phyloP scores from a whole-genome alignment of 2,329 filamentous ascomycete species.

The Ascochyta koolunga region DNA sequence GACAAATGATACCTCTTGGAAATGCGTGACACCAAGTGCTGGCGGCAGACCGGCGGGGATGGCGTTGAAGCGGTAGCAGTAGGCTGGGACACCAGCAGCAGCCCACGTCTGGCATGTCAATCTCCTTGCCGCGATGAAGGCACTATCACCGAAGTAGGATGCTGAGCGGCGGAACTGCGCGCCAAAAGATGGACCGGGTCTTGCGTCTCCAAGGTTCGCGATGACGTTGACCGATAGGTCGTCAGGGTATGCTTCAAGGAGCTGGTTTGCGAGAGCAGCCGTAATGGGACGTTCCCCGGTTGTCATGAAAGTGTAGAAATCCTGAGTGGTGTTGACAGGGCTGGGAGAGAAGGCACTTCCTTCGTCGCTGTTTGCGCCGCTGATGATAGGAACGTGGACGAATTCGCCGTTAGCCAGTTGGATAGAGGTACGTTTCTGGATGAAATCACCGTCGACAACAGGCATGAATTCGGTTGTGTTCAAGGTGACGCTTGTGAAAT shows the following conservation, averaged over 20 bases:
- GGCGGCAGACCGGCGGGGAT: conserved; percentile 53
- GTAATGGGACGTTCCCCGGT: conserved; percentile 31
- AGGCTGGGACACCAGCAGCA: conserved; percentile 56
- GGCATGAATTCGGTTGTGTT: conserved; percentile 48
- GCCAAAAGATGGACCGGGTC: conserved; percentile 30
- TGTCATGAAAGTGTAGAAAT: conserved; percentile 56
- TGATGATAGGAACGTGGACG: conserved; percentile 67
- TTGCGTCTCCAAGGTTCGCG: conserved; percentile 27
- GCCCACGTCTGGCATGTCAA: conserved; percentile 60
- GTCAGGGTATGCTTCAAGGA: conserved; percentile 40
- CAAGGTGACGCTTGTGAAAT: conserved; percentile 46
- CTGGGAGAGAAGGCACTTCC: conserved; percentile 62
- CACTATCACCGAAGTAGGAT: conserved; percentile 59
- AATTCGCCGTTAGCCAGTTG: conserved; percentile 65
- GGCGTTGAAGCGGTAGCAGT: conserved; percentile 69
- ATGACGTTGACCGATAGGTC: conserved; percentile 36
- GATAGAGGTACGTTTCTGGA: conserved; percentile 58
- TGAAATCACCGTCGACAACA: conserved; percentile 62
- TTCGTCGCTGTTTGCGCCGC: conserved; percentile 70
- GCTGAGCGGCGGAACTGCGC: conserved; percentile 59
- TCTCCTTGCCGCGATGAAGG: conserved; percentile 63
- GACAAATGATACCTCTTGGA: conserved; percentile 58
- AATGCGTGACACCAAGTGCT: conserved; percentile 59
- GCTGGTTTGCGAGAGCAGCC: conserved; percentile 25
- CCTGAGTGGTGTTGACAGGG: conserved; percentile 61